These are phyloP conservation scores for Sporothrix sp. DNA, from an alignment of 2,329 filamentous ascomycete species.

Conservation along the genomic window DNA sequence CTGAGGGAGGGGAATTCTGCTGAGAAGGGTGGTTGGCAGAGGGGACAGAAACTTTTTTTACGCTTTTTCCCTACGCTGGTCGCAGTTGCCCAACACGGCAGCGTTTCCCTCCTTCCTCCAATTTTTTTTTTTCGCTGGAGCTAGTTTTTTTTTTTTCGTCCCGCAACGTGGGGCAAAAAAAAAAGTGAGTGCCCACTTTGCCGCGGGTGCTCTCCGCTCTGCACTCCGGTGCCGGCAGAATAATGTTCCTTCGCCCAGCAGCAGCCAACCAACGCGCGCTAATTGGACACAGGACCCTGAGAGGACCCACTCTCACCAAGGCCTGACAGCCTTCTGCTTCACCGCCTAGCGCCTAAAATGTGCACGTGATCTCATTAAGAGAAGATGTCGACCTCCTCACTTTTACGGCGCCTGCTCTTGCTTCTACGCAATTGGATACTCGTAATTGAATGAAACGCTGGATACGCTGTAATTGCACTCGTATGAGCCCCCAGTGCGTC, in stretches of 20 bases:
- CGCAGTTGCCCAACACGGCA: constrained; percentile 2
- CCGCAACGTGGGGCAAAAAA: constrained; percentile 16
- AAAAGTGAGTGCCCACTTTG: not conserved
- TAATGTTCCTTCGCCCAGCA: constrained; percentile 12
- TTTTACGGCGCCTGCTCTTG: no score
- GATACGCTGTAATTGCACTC: no score
- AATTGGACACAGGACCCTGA: not conserved
- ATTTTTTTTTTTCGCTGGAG: constrained; percentile 12
- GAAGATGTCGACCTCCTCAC: not conserved
- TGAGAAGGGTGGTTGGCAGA: constrained; percentile 7
- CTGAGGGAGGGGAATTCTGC: constrained; percentile 6
- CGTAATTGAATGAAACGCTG: no score
- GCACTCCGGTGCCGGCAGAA: constrained; percentile 13
- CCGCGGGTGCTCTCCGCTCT: not conserved
- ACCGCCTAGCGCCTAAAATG: no score
- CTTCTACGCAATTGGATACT: no score
- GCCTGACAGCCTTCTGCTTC: no score
- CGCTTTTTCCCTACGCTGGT: not conserved
- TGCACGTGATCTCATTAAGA: no score
- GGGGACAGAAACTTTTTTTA: constrained; percentile 12
- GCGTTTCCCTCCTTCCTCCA: not conserved
- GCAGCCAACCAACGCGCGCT: not conserved
- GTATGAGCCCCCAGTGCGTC: not conserved
- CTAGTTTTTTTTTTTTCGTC: constrained; percentile 11
- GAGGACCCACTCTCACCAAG: no score